Conservation (phyloP, 139 green algal genomes). For the Ettlia oleoabundans region DNA sequence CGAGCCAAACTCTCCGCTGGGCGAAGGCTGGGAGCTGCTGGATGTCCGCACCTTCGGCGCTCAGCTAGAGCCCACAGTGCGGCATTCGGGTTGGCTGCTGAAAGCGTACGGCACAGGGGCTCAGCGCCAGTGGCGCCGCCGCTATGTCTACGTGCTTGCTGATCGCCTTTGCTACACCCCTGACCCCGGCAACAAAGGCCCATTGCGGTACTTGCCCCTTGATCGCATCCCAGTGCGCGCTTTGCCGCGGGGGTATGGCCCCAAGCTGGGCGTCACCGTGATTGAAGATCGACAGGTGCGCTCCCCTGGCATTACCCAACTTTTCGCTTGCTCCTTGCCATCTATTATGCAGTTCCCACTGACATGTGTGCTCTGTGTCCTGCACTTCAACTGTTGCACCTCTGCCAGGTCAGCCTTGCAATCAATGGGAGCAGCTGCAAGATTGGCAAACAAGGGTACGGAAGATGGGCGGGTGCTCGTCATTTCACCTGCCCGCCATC, state of each 20-base stretch:
- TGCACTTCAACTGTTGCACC: too few species aligned
- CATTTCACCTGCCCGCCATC: not conserved
- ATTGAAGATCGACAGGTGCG: slow-evolving; percentile 34
- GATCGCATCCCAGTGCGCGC: slow-evolving; percentile 50
- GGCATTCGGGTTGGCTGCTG: slow-evolving; percentile 38
- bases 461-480: not conserved
- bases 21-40: slow-evolving; percentile 4
- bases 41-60: not conserved
- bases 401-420: too few species aligned
- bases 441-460: too few species aligned
- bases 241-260: slow-evolving; percentile 43
- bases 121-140: slow-evolving; percentile 26
- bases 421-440: too few species aligned
- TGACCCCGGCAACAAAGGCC: not conserved
- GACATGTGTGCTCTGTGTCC: too few species aligned
- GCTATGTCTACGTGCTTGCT: slow-evolving; percentile 36
- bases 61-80: not conserved
- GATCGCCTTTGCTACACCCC: slow-evolving; percentile 50
- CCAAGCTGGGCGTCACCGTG: slow-evolving; percentile 43
- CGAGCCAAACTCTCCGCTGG: not conserved
- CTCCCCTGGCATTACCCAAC: not conserved
- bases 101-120: slow-evolving; percentile 39
- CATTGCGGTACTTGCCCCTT: slow-evolving; percentile 42
- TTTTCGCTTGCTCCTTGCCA: not conserved
- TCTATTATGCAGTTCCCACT: too few species aligned